Evolutionary conservation across 176 grass and related monocot genomes (phyloP).

Genomic region (Carex myosuroides): DNA sequence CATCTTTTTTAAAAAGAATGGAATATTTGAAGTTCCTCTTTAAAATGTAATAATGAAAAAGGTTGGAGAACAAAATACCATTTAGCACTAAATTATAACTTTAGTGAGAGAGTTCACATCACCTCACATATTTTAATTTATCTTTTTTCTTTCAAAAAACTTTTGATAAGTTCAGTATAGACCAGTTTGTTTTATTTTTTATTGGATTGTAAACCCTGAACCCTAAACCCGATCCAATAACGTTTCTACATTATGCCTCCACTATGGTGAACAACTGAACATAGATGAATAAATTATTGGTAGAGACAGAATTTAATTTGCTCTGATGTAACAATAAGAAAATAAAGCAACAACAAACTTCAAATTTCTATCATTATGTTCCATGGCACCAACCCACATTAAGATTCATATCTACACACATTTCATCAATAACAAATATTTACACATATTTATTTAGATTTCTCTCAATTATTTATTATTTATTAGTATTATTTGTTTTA

Average conservation of each 20-base stretch:
- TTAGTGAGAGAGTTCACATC: background rate
- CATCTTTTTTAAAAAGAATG: background rate
- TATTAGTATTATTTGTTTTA: too few species aligned
- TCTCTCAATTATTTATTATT: background rate
- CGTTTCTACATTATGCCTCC: background rate
- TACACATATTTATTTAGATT: background rate
- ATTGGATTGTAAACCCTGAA: background rate
- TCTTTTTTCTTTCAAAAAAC: background rate
- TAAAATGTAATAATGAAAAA: background rate
- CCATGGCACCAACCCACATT: background rate
- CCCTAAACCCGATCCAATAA: background rate
- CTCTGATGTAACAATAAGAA: background rate
- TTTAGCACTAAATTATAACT: background rate
- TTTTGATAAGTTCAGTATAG: background rate
- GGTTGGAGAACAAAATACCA: background rate
- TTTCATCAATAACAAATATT: background rate
- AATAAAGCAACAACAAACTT: background rate
- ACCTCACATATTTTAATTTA: background rate
- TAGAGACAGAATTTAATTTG: background rate
- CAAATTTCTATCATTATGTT: background rate
- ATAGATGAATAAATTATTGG: background rate
- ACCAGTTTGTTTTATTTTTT: background rate
- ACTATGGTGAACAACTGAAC: background rate
- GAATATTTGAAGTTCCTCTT: background rate
- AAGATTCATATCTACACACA: background rate